Conservation (phyloP, 805 yeast genomes). For the Scheffersomyces lignosus region DNA sequence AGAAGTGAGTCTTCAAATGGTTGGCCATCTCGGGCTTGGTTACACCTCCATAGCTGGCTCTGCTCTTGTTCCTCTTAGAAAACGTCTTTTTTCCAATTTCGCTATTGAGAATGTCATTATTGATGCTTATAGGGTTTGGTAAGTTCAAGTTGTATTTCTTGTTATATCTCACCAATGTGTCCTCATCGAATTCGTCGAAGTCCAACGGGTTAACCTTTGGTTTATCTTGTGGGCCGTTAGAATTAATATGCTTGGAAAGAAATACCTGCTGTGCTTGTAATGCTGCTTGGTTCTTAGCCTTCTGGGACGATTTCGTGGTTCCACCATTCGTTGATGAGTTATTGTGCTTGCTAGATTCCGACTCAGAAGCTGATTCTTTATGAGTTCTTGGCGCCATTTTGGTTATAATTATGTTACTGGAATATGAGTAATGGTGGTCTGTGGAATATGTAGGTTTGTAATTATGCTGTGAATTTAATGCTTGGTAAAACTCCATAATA, state of each 20-base stretch:
- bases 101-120: slow-evolving; percentile 69
- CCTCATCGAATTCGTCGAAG: slow-evolving; percentile 62
- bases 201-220: slow-evolving; percentile 61
- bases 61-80: slow-evolving; percentile 25
- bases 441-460: too few relatives aligned
- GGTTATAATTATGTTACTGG: too few relatives aligned
- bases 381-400: slow-evolving; percentile 10
- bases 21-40: slow-evolving; percentile 60
- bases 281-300: slow-evolving; percentile 59
- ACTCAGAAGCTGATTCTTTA: slow-evolving; percentile 41
- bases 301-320: slow-evolving; percentile 47
- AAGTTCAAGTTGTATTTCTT: slow-evolving; percentile 54
- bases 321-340: slow-evolving; percentile 8
- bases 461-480: too few relatives aligned
- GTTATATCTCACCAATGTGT: slow-evolving; percentile 68
- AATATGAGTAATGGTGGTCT: too few relatives aligned
- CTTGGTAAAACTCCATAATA: too few relatives aligned
- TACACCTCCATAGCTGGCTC: slow-evolving; percentile 40
- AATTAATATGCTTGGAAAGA: slow-evolving; percentile 64
- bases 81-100: slow-evolving; percentile 72
- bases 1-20: slow-evolving; percentile 68
- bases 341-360: slow-evolving; percentile 21
- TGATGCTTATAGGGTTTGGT: slow-evolving; percentile 62
- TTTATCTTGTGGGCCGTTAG: slow-evolving; percentile 68
- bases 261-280: slow-evolving; percentile 72